Evolutionary conservation across 1,284 basidiomycete genomes (phyloP).

Genomic region (Leccinum subrobustum): DNA sequence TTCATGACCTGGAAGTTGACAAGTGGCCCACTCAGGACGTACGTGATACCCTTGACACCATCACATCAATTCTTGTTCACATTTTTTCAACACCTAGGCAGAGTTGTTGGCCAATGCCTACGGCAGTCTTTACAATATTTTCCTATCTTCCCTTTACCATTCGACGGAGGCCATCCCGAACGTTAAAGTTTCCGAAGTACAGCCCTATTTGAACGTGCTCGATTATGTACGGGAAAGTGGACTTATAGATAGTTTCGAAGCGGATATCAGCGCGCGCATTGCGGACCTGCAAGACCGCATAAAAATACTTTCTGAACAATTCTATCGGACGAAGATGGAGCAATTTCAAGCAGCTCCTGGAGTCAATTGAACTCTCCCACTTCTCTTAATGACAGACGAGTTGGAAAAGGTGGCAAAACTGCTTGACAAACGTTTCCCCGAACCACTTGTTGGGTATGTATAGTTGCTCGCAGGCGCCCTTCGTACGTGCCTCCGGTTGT

Average conservation of each 20-base stretch:
- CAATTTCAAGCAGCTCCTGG: conserved; percentile 67
- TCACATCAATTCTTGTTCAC: conserved; percentile 6
- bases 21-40: conserved; percentile 85
- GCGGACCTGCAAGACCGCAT: conserved; percentile 68
- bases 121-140: conserved; percentile 81
- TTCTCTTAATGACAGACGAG: conserved; percentile 84
- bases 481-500: not conserved
- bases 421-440: conserved; percentile 82
- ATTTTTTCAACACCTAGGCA: conserved; percentile 38
- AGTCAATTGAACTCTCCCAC: conserved; percentile 75
- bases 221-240: conserved; percentile 73
- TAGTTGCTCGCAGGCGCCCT: not conserved
- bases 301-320: conserved; percentile 57
- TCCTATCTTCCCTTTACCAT: conserved; percentile 85
- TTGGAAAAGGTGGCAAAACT: conserved; percentile 84
- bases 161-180: conserved; percentile 73
- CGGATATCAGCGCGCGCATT: conserved; percentile 63
- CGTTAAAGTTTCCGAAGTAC: conserved; percentile 67
- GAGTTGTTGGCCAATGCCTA: conserved; percentile 68
- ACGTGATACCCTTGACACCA: conserved; percentile 32
- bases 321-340: conserved; percentile 69
- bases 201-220: conserved; percentile 63
- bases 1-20: conserved; percentile 68
- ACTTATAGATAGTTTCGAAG: conserved; percentile 63
- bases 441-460: conserved; percentile 76